These are phyloP conservation scores for Dactylonectria macrodidyma DNA, from an alignment of 2,329 filamentous ascomycete species.

Conservation along the genomic window DNA sequence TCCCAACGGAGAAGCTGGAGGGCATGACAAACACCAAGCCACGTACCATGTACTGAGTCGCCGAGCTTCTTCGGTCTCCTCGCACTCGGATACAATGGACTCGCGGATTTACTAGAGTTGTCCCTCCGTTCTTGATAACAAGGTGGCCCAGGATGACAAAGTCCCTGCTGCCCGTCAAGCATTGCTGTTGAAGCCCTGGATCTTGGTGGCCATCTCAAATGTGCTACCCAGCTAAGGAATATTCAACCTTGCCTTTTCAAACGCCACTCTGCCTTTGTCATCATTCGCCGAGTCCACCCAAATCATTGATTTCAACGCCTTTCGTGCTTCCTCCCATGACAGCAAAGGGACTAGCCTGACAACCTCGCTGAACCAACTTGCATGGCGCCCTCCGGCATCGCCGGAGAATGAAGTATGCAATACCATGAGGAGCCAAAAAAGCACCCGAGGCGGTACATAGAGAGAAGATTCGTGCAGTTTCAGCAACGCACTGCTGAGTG, in stretches of 20 bases:
- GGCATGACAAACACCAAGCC: background rate
- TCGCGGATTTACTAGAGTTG: no score
- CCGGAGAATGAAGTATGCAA: constrained; percentile 8
- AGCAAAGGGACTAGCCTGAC: background rate
- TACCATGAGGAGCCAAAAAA: constrained; percentile 34
- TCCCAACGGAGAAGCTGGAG: background rate
- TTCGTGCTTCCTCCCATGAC: constrained; percentile 27
- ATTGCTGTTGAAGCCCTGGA: background rate
- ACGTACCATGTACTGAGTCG: background rate
- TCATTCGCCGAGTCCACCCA: constrained; percentile 38
- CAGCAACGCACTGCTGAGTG: constrained; percentile 2
- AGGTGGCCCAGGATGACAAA: no score
- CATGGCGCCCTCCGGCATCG: fast-evolving
- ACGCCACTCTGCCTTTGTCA: background rate
- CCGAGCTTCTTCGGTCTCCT: background rate
- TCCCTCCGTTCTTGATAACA: no score
- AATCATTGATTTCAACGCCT: constrained; percentile 25
- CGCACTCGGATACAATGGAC: background rate
- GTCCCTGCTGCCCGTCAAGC: background rate
- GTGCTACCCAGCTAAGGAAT: background rate
- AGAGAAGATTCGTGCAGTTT: background rate
- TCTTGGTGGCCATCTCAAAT: background rate
- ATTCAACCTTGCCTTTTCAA: constrained; percentile 7
- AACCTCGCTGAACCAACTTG: constrained; percentile 14
- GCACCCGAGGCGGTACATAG: background rate